Evolutionary conservation across 2,329 filamentous ascomycete genomes (phyloP).

Genomic region (Xylariaceae sp.): DNA sequence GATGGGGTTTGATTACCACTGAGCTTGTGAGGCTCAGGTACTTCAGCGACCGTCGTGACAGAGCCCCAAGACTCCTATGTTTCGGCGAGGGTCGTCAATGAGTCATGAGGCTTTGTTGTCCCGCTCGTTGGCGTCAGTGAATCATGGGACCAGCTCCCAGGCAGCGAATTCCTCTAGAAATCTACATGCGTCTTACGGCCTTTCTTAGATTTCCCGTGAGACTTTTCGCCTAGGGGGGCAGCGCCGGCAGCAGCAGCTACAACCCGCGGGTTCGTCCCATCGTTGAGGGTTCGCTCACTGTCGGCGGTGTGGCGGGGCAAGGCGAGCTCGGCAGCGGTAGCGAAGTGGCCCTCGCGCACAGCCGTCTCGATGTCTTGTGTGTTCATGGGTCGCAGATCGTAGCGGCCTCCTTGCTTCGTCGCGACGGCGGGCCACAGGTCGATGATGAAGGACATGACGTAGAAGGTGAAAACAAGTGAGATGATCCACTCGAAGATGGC

Average conservation of each 20-base stretch:
- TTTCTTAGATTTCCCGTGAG: neutral
- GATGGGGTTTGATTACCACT: too few relatives aligned
- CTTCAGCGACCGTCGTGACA: too few relatives aligned
- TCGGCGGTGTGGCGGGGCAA: conserved; percentile 22
- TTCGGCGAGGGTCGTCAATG: too few relatives aligned
- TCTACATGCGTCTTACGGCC: conserved; percentile 16
- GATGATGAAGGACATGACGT: conserved; percentile 80
- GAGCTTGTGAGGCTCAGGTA: too few relatives aligned
- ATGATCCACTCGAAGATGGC: conserved; percentile 79
- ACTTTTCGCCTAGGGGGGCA: conserved; percentile 13
- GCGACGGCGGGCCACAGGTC: conserved; percentile 78
- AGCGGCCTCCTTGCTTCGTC: conserved; percentile 35
- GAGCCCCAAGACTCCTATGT: too few relatives aligned
- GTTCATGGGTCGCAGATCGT: conserved; percentile 21
- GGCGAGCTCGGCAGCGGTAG: conserved; percentile 5
- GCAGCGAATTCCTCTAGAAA: conserved; percentile 15
- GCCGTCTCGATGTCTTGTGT: conserved; percentile 26
- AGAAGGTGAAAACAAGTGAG: conserved; percentile 81
- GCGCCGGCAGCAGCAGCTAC: conserved; percentile 7
- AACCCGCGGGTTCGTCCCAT: conserved; percentile 4
- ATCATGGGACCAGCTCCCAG: too few relatives aligned
- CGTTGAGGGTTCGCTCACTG: conserved; percentile 26
- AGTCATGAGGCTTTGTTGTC: too few relatives aligned
- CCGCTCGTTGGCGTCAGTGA: too few relatives aligned
- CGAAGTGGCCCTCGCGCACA: conserved; percentile 17